A percentile compares a stretch with the other conserved stretches of the same genome.
These are phyloP conservation scores for Arxiozyma bovina DNA, from an alignment of 1,139 yeast genomes.

Conservation along the genomic window DNA sequence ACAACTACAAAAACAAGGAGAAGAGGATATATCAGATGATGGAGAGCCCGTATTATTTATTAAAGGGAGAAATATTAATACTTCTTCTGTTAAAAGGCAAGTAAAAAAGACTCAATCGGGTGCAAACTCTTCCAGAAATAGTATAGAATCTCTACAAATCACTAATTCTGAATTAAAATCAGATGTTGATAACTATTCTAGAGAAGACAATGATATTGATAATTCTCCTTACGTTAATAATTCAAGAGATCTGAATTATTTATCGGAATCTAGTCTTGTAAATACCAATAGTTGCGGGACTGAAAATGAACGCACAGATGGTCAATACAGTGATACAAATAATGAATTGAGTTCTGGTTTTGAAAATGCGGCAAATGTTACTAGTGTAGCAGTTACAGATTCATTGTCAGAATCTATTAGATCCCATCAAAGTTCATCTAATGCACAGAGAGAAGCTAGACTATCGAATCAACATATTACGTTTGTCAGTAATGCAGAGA, in stretches of 20 bases:
- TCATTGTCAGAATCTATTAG: background rate
- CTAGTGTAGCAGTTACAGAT: background rate
- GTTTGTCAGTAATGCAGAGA: background rate
- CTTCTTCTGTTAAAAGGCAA: background rate
- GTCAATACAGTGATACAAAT: background rate
- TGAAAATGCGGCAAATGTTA: background rate
- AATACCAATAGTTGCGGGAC: background rate
- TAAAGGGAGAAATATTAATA: slow-evolving; percentile 40
- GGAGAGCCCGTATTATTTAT: slow-evolving; percentile 80
- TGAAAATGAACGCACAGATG: background rate
- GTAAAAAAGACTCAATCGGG: background rate
- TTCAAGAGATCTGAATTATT: no score
- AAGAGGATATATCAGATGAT: slow-evolving; percentile 32
- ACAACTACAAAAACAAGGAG: background rate
- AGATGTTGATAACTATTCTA: background rate
- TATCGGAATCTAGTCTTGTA: background rate
- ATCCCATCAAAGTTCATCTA: background rate
- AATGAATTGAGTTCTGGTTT: background rate
- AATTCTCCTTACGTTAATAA: background rate
- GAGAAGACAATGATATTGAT: background rate
- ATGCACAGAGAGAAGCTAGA: background rate
- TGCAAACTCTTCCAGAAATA: background rate
- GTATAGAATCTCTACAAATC: slow-evolving; percentile 37
- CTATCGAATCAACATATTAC: slow-evolving; percentile 2
- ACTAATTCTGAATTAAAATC: slow-evolving; percentile 17